Conservation (phyloP, 2,329 filamentous ascomycete genomes). For the Diaporthe citri region DNA sequence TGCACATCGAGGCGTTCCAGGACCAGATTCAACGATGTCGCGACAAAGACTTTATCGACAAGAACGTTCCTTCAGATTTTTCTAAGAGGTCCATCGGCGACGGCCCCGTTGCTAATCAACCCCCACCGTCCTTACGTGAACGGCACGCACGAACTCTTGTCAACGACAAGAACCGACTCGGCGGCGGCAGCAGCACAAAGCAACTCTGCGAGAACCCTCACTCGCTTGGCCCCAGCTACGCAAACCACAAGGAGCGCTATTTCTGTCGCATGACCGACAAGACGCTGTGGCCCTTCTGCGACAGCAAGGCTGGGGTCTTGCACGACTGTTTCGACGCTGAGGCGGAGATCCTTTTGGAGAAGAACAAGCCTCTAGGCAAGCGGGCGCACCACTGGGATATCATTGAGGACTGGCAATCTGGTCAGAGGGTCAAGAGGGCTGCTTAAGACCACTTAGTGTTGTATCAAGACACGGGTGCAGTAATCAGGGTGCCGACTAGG, state of each 20-base stretch:
- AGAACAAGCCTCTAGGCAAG: not conserved
- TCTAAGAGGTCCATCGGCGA: not conserved
- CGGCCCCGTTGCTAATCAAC: not conserved
- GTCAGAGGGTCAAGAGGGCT: not conserved
- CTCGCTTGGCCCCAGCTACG: constrained; percentile 24
- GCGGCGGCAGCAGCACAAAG: not conserved
- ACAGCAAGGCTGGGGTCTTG: not conserved
- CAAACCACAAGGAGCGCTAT: constrained; percentile 3
- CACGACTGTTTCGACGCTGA: constrained; percentile 17
- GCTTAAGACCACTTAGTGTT: not conserved
- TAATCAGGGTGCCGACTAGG: not conserved
- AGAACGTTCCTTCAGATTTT: no score
- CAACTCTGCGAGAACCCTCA: not conserved
- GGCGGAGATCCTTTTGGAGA: constrained; percentile 9
- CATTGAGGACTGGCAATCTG: constrained; percentile 24
- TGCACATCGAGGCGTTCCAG: not conserved
- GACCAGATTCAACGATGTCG: not conserved
- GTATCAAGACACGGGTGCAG: not conserved
- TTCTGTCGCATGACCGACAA: constrained; percentile 29
- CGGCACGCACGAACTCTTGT: not conserved
- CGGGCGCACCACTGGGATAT: constrained; percentile 9
- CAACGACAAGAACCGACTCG: not conserved
- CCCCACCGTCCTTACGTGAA: not conserved
- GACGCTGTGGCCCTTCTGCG: constrained; percentile 27
- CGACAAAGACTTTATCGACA: not conserved